Conservation (phyloP, 2,329 filamentous ascomycete genomes). For the Graphium sp. region DNA sequence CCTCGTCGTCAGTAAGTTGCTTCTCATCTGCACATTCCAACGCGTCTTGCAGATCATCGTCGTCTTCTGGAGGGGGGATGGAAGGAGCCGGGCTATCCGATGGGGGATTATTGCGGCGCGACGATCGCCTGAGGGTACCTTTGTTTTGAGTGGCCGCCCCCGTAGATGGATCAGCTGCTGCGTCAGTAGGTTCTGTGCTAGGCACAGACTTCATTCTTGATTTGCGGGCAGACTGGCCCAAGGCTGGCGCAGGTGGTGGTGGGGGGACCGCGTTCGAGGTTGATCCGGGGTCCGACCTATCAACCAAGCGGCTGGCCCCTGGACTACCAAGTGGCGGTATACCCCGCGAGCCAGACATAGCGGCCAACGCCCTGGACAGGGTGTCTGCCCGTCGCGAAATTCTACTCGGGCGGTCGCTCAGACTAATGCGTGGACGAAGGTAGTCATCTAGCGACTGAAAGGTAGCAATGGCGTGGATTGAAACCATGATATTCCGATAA, state of each 20-base stretch:
- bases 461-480: conserved; percentile 93
- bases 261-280: conserved; percentile 17
- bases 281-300: conserved; percentile 21
- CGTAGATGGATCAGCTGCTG: conserved; percentile 24
- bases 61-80: conserved; percentile 35
- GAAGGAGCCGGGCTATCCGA: conserved; percentile 32
- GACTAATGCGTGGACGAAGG: conserved; percentile 70
- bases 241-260: conserved; percentile 17
- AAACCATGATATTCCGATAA: conserved; percentile 93
- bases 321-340: conserved; percentile 29
- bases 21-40: conserved; percentile 90
- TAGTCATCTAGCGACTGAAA: conserved; percentile 97
- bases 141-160: conserved; percentile 39
- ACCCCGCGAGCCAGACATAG: conserved; percentile 58
- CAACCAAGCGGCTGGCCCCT: conserved; percentile 27
- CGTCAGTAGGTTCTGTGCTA: conserved; percentile 15
- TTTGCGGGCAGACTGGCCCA: conserved; percentile 15
- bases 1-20: conserved; percentile 57
- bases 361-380: conserved; percentile 52
- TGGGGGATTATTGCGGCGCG: conserved; percentile 37
- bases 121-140: conserved; percentile 40
- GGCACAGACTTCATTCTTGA: conserved; percentile 27
- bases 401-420: conserved; percentile 49
- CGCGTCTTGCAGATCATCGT: conserved; percentile 48
- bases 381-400: conserved; percentile 23